A percentile compares a stretch with the other conserved stretches of the same genome.
phyloP scores from a whole-genome alignment of 495 filamentous ascomycete species.

The Sphaerosporella brunnea region DNA sequence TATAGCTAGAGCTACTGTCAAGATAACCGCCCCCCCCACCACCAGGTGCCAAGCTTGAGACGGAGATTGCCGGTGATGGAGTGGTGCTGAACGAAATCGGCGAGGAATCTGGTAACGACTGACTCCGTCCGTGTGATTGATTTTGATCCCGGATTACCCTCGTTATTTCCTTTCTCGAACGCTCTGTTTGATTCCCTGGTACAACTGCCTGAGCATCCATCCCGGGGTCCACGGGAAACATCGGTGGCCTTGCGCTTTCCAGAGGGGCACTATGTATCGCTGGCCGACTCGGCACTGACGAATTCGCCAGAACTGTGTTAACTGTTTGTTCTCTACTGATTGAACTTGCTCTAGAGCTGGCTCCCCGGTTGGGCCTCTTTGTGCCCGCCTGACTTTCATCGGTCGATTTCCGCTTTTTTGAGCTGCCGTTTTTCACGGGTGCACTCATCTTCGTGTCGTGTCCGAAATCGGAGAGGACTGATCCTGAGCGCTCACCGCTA shows the following conservation, averaged over 20 bases:
- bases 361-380: constrained; percentile 17
- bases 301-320: constrained; percentile 11
- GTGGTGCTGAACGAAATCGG: constrained; percentile 11
- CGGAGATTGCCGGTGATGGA: constrained; percentile 17
- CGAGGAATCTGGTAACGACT: constrained; percentile 11
- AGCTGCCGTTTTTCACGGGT: constrained; percentile 2
- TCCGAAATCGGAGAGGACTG: constrained; percentile 11
- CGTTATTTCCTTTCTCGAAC: constrained; percentile 7
- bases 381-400: constrained; percentile 12
- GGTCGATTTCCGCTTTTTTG: constrained; percentile 21
- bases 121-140: constrained; percentile 1
- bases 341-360: constrained; percentile 18
- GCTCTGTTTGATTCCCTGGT: constrained; percentile 1
- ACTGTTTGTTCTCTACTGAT: constrained; percentile 16
- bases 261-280: constrained; percentile 10
- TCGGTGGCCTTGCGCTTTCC: constrained; percentile 9
- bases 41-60: too few relatives aligned
- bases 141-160: constrained; percentile 6
- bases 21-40: too few relatives aligned
- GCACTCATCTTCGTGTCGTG: constrained; percentile 1
- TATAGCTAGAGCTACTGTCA: too few relatives aligned
- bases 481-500: constrained; percentile 14
- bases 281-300: constrained; percentile 8
- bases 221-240: constrained; percentile 4
- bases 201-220: constrained; percentile 8